Percentiles rank a stretch among this genome's conserved stretches.
These are phyloP conservation scores for Kodamaea nitidulidarum DNA, from an alignment of 805 yeast genomes.

Conservation along the genomic window DNA sequence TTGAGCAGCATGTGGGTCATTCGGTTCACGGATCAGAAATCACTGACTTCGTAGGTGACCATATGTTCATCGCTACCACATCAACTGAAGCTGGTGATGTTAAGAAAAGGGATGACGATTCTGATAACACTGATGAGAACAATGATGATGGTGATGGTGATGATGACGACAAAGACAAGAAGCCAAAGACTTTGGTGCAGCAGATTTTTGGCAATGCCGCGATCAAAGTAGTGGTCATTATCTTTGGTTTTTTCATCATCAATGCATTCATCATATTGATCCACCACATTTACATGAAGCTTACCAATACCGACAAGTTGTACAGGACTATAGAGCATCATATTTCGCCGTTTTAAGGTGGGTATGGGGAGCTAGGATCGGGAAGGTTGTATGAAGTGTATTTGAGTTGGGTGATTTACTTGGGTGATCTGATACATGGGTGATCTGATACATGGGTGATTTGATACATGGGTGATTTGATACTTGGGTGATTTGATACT, in stretches of 20 bases:
- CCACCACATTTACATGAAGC: conserved; percentile 34
- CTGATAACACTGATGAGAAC: conserved; percentile 1
- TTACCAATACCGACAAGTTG: conserved; percentile 24
- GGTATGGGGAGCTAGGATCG: no score
- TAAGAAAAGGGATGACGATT: conserved; percentile 2
- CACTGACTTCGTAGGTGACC: not conserved
- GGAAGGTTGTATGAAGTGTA: no score
- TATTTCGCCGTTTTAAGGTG: conserved; percentile 33
- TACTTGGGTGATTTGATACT: no score
- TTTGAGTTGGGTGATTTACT: no score
- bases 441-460: no score
- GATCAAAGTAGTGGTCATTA: conserved; percentile 30
- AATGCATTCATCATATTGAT: conserved; percentile 35
- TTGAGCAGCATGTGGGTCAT: not conserved
- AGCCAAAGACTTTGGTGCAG: conserved; percentile 7
- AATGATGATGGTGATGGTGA: not conserved
- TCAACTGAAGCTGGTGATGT: not conserved
- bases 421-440: no score
- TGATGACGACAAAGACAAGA: conserved; percentile 1
- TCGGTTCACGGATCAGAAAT: not conserved
- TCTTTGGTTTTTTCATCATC: conserved; percentile 31
- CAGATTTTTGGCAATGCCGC: conserved; percentile 21
- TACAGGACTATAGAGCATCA: conserved; percentile 35
- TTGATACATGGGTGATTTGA: no score
- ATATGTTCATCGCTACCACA: not conserved